Evolutionary conservation across 1,284 basidiomycete species (phyloP).

Genomic region (Sporisorium reilianum): DNA sequence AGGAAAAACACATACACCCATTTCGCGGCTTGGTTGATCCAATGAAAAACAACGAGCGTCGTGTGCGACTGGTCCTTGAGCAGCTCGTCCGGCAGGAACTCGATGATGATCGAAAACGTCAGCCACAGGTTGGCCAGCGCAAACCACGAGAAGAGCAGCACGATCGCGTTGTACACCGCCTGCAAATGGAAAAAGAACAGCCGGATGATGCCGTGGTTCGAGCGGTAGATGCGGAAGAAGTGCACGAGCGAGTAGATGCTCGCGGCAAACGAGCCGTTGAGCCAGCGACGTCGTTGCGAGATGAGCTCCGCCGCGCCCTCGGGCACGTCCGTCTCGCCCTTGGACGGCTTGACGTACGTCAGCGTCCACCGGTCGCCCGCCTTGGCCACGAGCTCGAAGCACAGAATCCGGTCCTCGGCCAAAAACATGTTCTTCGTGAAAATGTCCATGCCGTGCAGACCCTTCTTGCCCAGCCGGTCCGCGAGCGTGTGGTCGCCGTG

Average conservation of each 20-base stretch:
- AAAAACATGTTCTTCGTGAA: slow-evolving; percentile 80
- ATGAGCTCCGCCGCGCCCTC: slow-evolving; percentile 84
- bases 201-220: slow-evolving; percentile 81
- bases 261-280: slow-evolving; percentile 96
- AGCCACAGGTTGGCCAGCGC: slow-evolving; percentile 91
- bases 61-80: slow-evolving; percentile 80
- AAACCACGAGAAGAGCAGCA: slow-evolving; percentile 92
- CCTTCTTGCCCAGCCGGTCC: slow-evolving; percentile 90
- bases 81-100: slow-evolving; percentile 80
- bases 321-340: slow-evolving; percentile 94
- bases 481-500: slow-evolving; percentile 89
- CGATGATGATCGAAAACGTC: slow-evolving; percentile 95
- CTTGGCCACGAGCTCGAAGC: slow-evolving; percentile 96
- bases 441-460: slow-evolving; percentile 96
- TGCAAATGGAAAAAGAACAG: slow-evolving; percentile 96
- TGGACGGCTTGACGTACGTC: slow-evolving; percentile 93
- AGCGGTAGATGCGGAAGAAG: slow-evolving; percentile 92
- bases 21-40: slow-evolving; percentile 82
- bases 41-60: slow-evolving; percentile 76
- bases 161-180: slow-evolving; percentile 89
- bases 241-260: slow-evolving; percentile 90
- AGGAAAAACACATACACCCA: slow-evolving; percentile 89
- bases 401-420: slow-evolving; percentile 81
- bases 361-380: slow-evolving; percentile 84
- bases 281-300: slow-evolving; percentile 91